Conservation (phyloP, 495 filamentous ascomycete species). For the Xylaria acuta region DNA sequence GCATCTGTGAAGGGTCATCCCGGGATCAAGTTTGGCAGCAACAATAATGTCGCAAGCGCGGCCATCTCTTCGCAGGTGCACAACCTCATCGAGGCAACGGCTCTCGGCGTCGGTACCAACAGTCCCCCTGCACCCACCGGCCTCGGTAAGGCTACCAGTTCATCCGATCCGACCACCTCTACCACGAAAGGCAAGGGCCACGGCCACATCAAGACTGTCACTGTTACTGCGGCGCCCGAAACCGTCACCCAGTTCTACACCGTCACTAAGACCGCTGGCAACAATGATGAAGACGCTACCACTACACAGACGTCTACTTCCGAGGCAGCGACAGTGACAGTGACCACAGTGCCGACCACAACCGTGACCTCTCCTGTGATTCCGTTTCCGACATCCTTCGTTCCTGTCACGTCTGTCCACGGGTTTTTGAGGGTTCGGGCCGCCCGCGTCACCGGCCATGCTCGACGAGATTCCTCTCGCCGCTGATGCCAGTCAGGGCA, state of each 20-base stretch:
- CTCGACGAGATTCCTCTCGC: slow-evolving; percentile 26
- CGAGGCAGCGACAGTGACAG: not conserved
- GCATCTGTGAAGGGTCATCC: slow-evolving; percentile 19
- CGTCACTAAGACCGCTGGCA: slow-evolving; percentile 26
- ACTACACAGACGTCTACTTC: not conserved
- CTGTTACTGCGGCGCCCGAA: slow-evolving; percentile 33
- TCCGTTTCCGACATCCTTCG: slow-evolving; percentile 20
- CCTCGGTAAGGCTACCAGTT: slow-evolving; percentile 6
- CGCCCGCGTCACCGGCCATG: slow-evolving; percentile 35
- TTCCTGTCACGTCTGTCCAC: slow-evolving; percentile 33
- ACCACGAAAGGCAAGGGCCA: slow-evolving; percentile 20
- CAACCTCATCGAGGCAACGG: slow-evolving; percentile 44
- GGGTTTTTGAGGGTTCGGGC: slow-evolving; percentile 31
- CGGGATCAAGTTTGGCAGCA: slow-evolving; percentile 37
- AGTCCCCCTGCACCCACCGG: slow-evolving; percentile 29
- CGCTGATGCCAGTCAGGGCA: not conserved
- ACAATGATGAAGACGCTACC: not conserved
- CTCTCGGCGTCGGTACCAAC: slow-evolving; percentile 37
- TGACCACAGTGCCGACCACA: not conserved
- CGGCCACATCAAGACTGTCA: slow-evolving; percentile 35
- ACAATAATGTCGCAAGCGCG: slow-evolving; percentile 32
- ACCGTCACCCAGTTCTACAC: slow-evolving; percentile 34
- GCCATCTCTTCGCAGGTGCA: slow-evolving; percentile 46
- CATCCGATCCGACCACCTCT: slow-evolving; percentile 13
- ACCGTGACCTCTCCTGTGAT: not conserved